Evolutionary conservation across 306 rosid species (phyloP), one percentile per base, ranked within the genome.

Genomic region (Gastrolobium villosum): DNA sequence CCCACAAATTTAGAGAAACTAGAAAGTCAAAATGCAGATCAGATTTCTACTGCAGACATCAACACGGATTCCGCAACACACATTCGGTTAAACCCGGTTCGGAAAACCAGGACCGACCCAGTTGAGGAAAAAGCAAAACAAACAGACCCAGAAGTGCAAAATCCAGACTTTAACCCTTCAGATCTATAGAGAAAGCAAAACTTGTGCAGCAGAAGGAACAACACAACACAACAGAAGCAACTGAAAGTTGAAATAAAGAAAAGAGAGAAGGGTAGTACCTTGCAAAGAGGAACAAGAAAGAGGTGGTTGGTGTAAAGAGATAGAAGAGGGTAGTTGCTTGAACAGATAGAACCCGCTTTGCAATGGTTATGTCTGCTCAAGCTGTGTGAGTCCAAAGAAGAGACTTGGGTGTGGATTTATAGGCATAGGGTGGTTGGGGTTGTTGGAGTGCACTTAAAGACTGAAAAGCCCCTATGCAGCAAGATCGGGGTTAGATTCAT

Each of bases 311-410:
- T 5, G 32, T 3, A 65, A 76, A 13, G 32, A 57, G 31, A 59
- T 59, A 56, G 0, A 7, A 30, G 14, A 9, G 10, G 32, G 31
- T 3, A 11, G 61, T 10, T 40, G 86, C 78, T 61, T 79, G 81
- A 83, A 74, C 76, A 78, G 72, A 83, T 7, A 7, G 36, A 73
- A 46, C 50, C 76, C 8, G 37, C 55, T 31, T 49, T 70, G 78
- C 13, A 45, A 31, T 60, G 40, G 20, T 44, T 76, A 11, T 3
- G 70, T 65, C 77, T 66, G 81, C 71, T 83, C 77, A 78, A 83
- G 86, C 74, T 6, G 40, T 83, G 84, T 62, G 81, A 83, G 81
- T 67, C 11, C 13, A n/a, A 74, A 61, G 2, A 2, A 3, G 3
- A 32, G 49, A 35, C 15, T 59, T 32, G 4, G 69, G 31, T 59